These are phyloP conservation scores for Penicillium polonicum DNA, from an alignment of 2,329 filamentous ascomycete genomes.

Conservation along the genomic window DNA sequence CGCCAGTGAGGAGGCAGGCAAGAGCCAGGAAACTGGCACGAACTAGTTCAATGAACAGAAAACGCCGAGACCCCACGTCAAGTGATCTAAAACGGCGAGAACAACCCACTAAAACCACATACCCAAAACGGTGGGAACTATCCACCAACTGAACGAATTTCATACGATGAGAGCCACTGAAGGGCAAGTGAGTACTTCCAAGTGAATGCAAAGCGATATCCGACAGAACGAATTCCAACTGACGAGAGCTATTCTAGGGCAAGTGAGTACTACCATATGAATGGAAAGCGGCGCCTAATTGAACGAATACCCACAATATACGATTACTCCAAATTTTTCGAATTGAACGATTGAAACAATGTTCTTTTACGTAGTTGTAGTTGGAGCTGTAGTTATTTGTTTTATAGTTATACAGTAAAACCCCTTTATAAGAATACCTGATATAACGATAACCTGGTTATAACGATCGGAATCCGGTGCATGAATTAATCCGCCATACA, in stretches of 20 bases:
- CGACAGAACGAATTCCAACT: neutral
- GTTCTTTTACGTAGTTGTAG: neutral
- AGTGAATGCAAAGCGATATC: neutral
- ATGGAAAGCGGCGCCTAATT: neutral
- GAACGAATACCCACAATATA: slow-evolving; percentile 2
- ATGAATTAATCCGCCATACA: no score
- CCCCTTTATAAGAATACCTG: no score
- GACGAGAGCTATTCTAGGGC: neutral
- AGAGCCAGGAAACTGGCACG: neutral
- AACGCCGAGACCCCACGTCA: neutral
- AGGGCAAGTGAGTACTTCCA: neutral
- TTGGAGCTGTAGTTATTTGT: neutral
- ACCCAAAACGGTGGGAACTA: neutral
- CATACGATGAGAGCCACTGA: neutral
- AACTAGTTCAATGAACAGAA: neutral
- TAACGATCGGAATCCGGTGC: no score
- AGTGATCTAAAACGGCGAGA: neutral
- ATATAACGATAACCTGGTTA: no score
- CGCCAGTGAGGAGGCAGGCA: neutral
- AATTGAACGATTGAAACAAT: neutral
- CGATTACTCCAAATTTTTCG: neutral
- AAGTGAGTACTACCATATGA: neutral
- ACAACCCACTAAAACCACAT: neutral
- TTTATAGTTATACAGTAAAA: no score
- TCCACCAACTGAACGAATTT: neutral